A percentile compares a stretch with the other conserved stretches of the same genome.
Evolutionary conservation across 306 rosid genomes (phyloP).

Genomic region (Comarum palustre): DNA sequence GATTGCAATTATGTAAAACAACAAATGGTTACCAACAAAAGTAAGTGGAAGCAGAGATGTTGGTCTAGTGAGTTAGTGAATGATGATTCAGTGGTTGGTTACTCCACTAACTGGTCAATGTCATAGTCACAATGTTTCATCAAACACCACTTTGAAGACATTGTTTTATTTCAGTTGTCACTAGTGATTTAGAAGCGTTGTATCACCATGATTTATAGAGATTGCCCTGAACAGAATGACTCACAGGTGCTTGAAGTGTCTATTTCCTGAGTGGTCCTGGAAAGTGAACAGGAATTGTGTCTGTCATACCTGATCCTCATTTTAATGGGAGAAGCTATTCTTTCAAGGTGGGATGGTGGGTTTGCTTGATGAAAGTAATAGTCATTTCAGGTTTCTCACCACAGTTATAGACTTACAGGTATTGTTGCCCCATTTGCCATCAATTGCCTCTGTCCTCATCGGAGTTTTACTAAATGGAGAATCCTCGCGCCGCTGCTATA

Average conservation of each 20-base stretch:
- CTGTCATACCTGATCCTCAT: neutral
- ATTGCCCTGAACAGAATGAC: slow-evolving; percentile 1
- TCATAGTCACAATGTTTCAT: slow-evolving; percentile 1
- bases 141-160: neutral
- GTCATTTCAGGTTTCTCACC: neutral
- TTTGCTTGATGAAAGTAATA: neutral
- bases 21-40: neutral
- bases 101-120: slow-evolving; percentile 3
- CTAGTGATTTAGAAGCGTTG: neutral
- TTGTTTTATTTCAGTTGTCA: neutral
- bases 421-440: no score
- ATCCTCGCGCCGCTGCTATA: no score
- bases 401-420: no score
- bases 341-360: slow-evolving; percentile 6
- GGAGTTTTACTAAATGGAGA: no score
- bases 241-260: neutral
- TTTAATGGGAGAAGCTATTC: neutral
- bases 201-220: neutral
- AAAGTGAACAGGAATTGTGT: neutral
- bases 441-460: no score
- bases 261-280: slow-evolving; percentile 10
- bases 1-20: neutral
- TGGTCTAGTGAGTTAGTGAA: neutral
- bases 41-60: neutral
- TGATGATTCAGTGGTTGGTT: neutral